phyloP scores from a whole-genome alignment of 1,284 basidiomycete genomes.

The Pseudozyma flocculosa region DNA sequence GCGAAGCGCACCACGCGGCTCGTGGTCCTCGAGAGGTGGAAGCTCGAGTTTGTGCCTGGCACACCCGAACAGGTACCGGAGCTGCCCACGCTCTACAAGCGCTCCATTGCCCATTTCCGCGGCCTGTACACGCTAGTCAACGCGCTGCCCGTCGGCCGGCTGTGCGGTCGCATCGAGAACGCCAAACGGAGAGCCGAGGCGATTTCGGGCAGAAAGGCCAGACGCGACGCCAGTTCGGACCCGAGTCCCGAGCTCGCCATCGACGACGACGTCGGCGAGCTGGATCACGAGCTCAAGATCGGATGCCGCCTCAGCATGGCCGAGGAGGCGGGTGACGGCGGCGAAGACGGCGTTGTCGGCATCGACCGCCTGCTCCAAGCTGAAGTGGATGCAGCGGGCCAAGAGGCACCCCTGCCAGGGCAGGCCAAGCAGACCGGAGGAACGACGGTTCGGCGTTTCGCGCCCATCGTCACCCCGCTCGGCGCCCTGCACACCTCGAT shows the following conservation, averaged over 20 bases:
- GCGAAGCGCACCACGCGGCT: neutral
- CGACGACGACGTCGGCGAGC: slow-evolving; percentile 5
- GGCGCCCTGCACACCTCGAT: slow-evolving; percentile 31
- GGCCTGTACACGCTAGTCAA: slow-evolving; percentile 49
- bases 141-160: slow-evolving; percentile 42
- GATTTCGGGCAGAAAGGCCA: no score
- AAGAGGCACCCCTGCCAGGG: no score
- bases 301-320: slow-evolving; percentile 37
- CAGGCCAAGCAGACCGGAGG: no score
- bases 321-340: neutral
- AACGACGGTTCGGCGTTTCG: slow-evolving; percentile 1
- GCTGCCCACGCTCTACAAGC: slow-evolving; percentile 57
- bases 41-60: slow-evolving; percentile 17
- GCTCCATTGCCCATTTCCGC: slow-evolving; percentile 56
- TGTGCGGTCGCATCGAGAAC: slow-evolving; percentile 34
- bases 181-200: slow-evolving; percentile 3
- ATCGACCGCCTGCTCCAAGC: slow-evolving; percentile 1
- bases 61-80: slow-evolving; percentile 27
- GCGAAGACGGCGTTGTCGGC: slow-evolving; percentile 4
- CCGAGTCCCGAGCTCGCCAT: no score
- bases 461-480: slow-evolving; percentile 19
- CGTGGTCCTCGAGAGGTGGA: slow-evolving; percentile 42
- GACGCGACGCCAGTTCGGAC: no score
- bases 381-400: neutral
- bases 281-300: slow-evolving; percentile 34